phyloP scores from a whole-genome alignment of 257 asterid genomes.

The Voacanga thouarsii region DNA sequence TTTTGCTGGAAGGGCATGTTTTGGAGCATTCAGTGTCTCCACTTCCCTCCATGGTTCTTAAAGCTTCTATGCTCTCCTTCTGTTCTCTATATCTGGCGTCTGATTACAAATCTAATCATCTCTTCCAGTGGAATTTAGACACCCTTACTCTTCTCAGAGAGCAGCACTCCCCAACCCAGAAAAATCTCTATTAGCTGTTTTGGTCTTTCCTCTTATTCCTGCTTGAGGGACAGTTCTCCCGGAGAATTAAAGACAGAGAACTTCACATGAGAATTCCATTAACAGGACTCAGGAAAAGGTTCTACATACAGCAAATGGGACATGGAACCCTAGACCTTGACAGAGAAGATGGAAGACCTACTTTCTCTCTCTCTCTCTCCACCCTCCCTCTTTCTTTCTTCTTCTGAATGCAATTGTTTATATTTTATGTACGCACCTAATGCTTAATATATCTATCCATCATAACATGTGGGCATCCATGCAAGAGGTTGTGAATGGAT shows the following conservation, averaged over 20 bases:
- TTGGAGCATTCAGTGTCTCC: constrained; percentile 43
- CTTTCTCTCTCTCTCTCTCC: constrained; percentile 1
- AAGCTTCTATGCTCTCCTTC: not conserved
- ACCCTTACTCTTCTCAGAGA: not conserved
- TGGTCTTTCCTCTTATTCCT: not conserved
- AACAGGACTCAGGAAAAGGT: constrained; percentile 16
- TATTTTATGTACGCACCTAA: constrained; percentile 20
- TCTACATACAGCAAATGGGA: constrained; percentile 27
- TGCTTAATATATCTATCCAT: not conserved
- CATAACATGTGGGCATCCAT: constrained; percentile 19
- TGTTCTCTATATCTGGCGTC: not conserved
- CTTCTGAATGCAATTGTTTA: constrained; percentile 20
- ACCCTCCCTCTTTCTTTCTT: constrained; percentile 9
- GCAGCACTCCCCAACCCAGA: not conserved
- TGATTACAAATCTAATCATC: not conserved
- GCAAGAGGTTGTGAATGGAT: constrained; percentile 14
- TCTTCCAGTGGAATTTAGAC: not conserved
- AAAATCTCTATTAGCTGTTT: not conserved
- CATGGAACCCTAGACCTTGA: constrained; percentile 55
- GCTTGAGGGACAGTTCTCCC: constrained; percentile 6
- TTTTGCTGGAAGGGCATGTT: constrained; percentile 28
- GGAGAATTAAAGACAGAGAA: constrained; percentile 2
- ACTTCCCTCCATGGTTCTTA: constrained; percentile 36
- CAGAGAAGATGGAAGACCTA: constrained; percentile 38
- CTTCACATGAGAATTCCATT: constrained; percentile 18